These are phyloP conservation scores for Centrapalus pauciflorus DNA, from an alignment of 129 eudicot genomes.

Conservation along the genomic window DNA sequence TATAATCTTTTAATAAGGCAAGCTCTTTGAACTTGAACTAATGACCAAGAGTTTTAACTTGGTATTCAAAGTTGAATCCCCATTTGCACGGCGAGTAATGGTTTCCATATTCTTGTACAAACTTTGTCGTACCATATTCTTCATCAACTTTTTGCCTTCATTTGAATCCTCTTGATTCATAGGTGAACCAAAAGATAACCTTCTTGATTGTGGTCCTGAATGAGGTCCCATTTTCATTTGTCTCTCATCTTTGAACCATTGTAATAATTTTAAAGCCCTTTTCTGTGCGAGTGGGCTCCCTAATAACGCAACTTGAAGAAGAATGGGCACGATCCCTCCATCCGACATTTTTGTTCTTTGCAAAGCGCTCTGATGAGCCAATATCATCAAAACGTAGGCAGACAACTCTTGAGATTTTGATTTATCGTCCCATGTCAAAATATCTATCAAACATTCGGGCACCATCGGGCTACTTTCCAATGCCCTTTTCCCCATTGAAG, in stretches of 20 bases:
- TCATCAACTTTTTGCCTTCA: conserved; percentile 78
- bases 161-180: conserved; percentile 29
- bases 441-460: conserved; percentile 69
- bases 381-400: conserved; percentile 73
- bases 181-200: conserved; percentile 46
- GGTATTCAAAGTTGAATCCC: conserved; percentile 34
- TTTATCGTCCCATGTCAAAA: conserved; percentile 67
- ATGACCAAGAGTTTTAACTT: conserved; percentile 66
- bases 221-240: conserved; percentile 71
- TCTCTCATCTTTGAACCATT: conserved; percentile 91
- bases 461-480: conserved; percentile 57
- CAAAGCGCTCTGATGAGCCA: conserved; percentile 76
- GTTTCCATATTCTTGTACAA: conserved; percentile 85
- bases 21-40: conserved; percentile 96
- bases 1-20: conserved; percentile 60
- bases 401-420: conserved; percentile 73
- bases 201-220: conserved; percentile 79
- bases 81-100: conserved; percentile 76
- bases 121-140: conserved; percentile 82
- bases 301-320: conserved; percentile 72
- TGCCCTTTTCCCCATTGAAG: conserved; percentile 62
- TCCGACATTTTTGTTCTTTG: conserved; percentile 76
- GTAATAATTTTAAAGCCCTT: conserved; percentile 67
- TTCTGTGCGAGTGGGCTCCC: conserved; percentile 77
- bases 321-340: conserved; percentile 85